These are phyloP conservation scores for Waltergamsia citrina DNA, from an alignment of 2,329 filamentous ascomycete species.

Conservation along the genomic window DNA sequence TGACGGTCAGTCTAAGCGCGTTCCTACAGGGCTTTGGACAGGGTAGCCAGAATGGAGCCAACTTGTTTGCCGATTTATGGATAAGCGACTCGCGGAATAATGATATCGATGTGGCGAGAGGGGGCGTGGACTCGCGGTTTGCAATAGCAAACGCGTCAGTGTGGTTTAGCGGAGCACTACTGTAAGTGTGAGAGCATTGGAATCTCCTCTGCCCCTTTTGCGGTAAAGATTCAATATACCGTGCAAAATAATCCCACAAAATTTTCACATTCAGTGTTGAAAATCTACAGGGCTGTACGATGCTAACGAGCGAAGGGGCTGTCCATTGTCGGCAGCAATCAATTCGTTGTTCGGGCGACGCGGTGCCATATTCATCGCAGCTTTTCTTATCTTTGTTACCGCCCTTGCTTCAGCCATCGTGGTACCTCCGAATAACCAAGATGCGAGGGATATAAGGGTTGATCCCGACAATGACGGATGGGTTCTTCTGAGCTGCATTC, in stretches of 20 bases:
- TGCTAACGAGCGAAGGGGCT: no score
- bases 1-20: conserved; percentile 29
- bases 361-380: conserved; percentile 26
- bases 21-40: conserved; percentile 33
- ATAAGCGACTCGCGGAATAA: conserved; percentile 4
- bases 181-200: no score
- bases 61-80: neutral
- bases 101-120: conserved; percentile 16
- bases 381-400: conserved; percentile 24
- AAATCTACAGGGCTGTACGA: no score
- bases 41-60: neutral
- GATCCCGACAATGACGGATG: neutral
- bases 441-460: conserved; percentile 15
- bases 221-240: no score
- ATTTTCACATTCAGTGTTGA: no score
- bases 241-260: no score
- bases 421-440: no score
- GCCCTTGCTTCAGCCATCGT: conserved; percentile 23
- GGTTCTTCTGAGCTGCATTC: neutral
- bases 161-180: conserved; percentile 23
- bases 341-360: conserved; percentile 26
- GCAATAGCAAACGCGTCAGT: conserved; percentile 24
- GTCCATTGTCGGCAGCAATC: conserved; percentile 11
- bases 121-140: conserved; percentile 24
- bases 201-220: no score